phyloP scores from a whole-genome alignment of 208 protist genomes.

The Trypanosoma melophagium region DNA sequence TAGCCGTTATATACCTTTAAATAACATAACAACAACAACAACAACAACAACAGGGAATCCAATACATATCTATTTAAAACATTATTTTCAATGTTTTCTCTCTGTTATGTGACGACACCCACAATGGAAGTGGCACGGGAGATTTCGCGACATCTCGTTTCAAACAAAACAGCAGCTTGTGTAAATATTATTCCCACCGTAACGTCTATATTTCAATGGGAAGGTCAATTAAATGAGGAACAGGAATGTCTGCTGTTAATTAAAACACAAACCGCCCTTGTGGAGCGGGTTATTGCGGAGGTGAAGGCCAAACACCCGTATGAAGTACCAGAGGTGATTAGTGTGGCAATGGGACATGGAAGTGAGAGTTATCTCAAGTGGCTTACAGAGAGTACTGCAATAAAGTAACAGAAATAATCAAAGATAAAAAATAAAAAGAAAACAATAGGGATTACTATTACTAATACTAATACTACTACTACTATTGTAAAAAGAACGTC shows the following conservation, averaged over 20 bases:
- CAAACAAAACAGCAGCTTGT: constrained; percentile 35
- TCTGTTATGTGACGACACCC: constrained; percentile 46
- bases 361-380: constrained; percentile 47
- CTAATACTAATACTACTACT: neutral
- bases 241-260: constrained; percentile 61
- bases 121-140: constrained; percentile 32
- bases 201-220: constrained; percentile 53
- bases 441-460: neutral
- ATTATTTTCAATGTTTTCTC: constrained; percentile 29
- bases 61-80: too few species aligned
- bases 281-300: constrained; percentile 41
- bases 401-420: neutral
- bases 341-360: constrained; percentile 34
- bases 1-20: too few species aligned
- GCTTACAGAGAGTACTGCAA: constrained; percentile 23
- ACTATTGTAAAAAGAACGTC: neutral
- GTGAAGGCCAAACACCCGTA: constrained; percentile 51
- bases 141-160: constrained; percentile 30
- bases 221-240: constrained; percentile 43
- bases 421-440: neutral
- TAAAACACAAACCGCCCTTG: constrained; percentile 45
- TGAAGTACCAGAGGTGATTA: constrained; percentile 58
- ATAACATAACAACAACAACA: neutral
- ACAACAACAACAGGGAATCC: neutral
- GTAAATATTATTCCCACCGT: constrained; percentile 64